Evolutionary conservation across 257 asterid genomes (phyloP), one percentile per base, ranked within the genome.

Genomic region (Capsicum baccatum): DNA sequence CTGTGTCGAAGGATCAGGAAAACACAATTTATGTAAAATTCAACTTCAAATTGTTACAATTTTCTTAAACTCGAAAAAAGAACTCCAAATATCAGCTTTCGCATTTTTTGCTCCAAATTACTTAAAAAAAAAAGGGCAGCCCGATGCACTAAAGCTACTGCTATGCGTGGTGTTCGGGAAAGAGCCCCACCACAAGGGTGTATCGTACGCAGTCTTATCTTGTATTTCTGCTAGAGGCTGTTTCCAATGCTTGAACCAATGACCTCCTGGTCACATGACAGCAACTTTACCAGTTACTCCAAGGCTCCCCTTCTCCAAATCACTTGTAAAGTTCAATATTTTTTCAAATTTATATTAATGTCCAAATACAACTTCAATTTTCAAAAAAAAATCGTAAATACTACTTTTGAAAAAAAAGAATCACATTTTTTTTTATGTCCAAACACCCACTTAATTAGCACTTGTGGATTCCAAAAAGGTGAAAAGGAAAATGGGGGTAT

Each of bases 401-500:
- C 48, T 44, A 44, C 6, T 44, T 44, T 44, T 44, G 6, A 4
- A 44, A 44, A 44, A 44, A 44, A 39, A 2, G 6, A 44, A 44
- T 44, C 48, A 44, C 48, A 44, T 44, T 26, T 26, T 26, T 42
- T 42, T 42, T 42, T 42, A 44, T 44, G 48, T 44, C 48, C 8
- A 44, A 44, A 44, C 48, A 39, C 48, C 48, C 8, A 44, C 48
- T 44, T 44, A 44, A 44, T 44, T 44, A 44, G 42, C 42, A 26
- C 17, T 42, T 21, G 2, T 68, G 52, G 79, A 79, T 39, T 86
- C 85, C 86, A 74, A 55, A 68, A 35, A 50, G 56, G 66, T 17
- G 57, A 57, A 44, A 56, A 55, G 64, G 37, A 55, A 71, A 47
- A 84, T 82, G 21, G 62, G 86, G 26, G 81, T 4, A 21, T 52